phyloP scores from a whole-genome alignment of 768 basidiomycete genomes.

The Amyloporia xantha region DNA sequence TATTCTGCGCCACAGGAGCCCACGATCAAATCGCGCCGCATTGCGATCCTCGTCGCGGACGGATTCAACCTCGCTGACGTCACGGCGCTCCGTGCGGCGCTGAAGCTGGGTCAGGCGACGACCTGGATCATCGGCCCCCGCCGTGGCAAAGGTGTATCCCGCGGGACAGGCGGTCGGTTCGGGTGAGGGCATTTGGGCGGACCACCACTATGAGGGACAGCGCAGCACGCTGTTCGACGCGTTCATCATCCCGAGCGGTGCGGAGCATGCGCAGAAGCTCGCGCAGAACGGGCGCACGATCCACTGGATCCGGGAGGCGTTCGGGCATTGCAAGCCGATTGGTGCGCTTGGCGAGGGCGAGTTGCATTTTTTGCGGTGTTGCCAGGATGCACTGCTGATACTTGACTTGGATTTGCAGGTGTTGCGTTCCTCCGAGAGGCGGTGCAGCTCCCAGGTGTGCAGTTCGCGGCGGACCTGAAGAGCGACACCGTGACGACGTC shows the following conservation, averaged over 20 bases:
- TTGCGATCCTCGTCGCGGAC: slow-evolving; percentile 72
- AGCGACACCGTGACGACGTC: slow-evolving; percentile 41
- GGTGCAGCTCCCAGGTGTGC: slow-evolving; percentile 39
- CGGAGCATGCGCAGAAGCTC: slow-evolving; percentile 50
- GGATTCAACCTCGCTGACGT: slow-evolving; percentile 64
- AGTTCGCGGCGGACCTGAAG: slow-evolving; percentile 29
- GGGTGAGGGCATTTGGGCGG: slow-evolving; percentile 35
- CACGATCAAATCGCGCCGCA: slow-evolving; percentile 57
- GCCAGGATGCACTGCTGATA: neutral
- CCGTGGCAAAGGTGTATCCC: slow-evolving; percentile 47
- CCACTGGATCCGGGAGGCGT: slow-evolving; percentile 84
- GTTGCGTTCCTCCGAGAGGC: slow-evolving; percentile 42
- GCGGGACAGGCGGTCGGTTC: slow-evolving; percentile 23
- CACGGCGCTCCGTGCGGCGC: slow-evolving; percentile 45
- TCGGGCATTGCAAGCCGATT: slow-evolving; percentile 81
- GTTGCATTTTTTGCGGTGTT: slow-evolving; percentile 6
- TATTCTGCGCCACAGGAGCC: slow-evolving; percentile 48
- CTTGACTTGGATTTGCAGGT: slow-evolving; percentile 26
- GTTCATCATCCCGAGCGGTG: slow-evolving; percentile 69
- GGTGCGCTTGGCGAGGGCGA: slow-evolving; percentile 67
- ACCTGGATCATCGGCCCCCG: slow-evolving; percentile 61
- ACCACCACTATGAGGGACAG: slow-evolving; percentile 73
- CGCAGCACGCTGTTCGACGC: slow-evolving; percentile 85
- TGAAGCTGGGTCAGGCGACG: slow-evolving; percentile 48
- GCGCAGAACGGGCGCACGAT: slow-evolving; percentile 58